phyloP scores from a whole-genome alignment of 495 filamentous ascomycete genomes.

The Aspergillus taichungensis region DNA sequence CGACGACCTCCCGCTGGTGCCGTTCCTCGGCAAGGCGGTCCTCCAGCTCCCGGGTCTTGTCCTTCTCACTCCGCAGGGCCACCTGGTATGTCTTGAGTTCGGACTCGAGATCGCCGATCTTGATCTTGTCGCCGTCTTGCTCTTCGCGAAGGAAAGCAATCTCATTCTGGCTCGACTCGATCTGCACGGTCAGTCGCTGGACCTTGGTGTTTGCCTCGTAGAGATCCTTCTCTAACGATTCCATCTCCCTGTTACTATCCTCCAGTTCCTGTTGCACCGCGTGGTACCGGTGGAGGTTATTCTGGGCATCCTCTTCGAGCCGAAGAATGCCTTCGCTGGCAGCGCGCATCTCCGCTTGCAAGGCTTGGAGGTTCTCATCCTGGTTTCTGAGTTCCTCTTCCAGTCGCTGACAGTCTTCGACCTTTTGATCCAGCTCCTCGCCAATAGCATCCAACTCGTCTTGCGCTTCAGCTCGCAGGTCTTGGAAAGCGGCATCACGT shows the following conservation, averaged over 20 bases:
- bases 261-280: conserved; percentile 66
- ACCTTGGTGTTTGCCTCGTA: conserved; percentile 77
- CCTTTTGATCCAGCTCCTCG: conserved; percentile 62
- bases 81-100: conserved; percentile 65
- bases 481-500: conserved; percentile 70
- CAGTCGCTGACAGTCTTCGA: conserved; percentile 62
- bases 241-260: conserved; percentile 68
- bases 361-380: conserved; percentile 68
- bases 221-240: conserved; percentile 64
- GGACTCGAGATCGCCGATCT: conserved; percentile 85
- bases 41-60: conserved; percentile 70
- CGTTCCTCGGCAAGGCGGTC: conserved; percentile 67
- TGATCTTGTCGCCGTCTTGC: conserved; percentile 96
- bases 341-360: conserved; percentile 85
- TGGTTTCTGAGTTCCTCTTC: conserved; percentile 47
- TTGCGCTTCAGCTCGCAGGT: conserved; percentile 69
- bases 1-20: conserved; percentile 77
- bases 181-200: conserved; percentile 76
- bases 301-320: conserved; percentile 78
- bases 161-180: conserved; percentile 85
- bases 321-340: conserved; percentile 76
- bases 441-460: conserved; percentile 80
- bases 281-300: conserved; percentile 55
- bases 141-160: conserved; percentile 94
- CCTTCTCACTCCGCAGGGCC: conserved; percentile 68